These are phyloP conservation scores for Tetradesmus obliquus DNA, from an alignment of 139 green algal species.

Conservation along the genomic window DNA sequence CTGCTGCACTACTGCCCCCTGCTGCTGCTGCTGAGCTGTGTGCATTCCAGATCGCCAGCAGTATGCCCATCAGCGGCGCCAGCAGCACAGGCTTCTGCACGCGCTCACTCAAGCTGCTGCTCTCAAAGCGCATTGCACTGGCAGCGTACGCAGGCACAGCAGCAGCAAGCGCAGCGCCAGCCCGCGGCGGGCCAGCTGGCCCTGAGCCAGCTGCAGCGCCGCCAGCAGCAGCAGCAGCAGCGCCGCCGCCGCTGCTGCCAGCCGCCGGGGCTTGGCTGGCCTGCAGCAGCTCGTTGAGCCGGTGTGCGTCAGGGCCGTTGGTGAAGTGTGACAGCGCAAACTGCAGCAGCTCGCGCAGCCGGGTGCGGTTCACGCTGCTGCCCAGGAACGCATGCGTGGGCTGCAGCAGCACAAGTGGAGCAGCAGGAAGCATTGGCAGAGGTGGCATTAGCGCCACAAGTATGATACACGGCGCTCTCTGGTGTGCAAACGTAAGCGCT, in stretches of 20 bases:
- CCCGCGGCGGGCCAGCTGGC: not conserved
- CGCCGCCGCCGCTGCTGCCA: not conserved
- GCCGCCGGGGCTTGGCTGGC: not conserved
- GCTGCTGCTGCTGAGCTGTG: not conserved
- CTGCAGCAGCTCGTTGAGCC: slow-evolving; percentile 58
- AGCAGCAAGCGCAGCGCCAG: not conserved
- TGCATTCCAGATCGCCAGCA: slow-evolving; percentile 59
- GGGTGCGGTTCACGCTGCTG: slow-evolving; percentile 22
- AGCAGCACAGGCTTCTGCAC: slow-evolving; percentile 59
- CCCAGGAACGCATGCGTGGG: slow-evolving; percentile 33
- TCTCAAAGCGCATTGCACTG: slow-evolving; percentile 26
- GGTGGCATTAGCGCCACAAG: not conserved
- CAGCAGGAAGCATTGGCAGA: not conserved
- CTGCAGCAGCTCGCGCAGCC: slow-evolving; percentile 80
- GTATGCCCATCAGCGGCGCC: slow-evolving; percentile 66
- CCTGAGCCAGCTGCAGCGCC: not conserved
- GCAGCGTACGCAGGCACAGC: slow-evolving; percentile 29
- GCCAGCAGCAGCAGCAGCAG: not conserved
- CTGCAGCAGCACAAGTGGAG: slow-evolving; percentile 32
- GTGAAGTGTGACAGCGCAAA: slow-evolving; percentile 86
- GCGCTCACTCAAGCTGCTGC: slow-evolving; percentile 33
- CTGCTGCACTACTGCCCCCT: not conserved
- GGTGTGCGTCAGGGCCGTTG: slow-evolving; percentile 54
- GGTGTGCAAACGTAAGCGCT: no score
- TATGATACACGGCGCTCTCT: not conserved